Percentiles rank a stretch among this genome's conserved stretches.
phyloP scores from a whole-genome alignment of 1,284 basidiomycete species.

The Phaffia rhodozyma region DNA sequence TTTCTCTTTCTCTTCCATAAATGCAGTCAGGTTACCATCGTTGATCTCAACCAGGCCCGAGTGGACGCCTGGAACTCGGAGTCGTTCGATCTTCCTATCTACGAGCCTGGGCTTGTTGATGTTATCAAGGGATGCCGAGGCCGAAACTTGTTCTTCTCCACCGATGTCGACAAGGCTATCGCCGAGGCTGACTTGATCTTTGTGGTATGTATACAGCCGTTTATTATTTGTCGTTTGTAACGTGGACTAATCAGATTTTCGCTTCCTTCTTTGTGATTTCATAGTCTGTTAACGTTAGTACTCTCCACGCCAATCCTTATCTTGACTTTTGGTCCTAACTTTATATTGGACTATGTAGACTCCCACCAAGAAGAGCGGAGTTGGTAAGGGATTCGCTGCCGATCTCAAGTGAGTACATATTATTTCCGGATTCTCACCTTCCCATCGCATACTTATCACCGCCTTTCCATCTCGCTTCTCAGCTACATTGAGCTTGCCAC shows the following conservation, averaged over 20 bases:
- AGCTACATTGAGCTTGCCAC: conserved; percentile 96
- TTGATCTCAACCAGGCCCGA: conserved; percentile 88
- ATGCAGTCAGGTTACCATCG: conserved; percentile 91
- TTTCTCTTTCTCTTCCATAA: conserved; percentile 36
- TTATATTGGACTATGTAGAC: conserved; percentile 62
- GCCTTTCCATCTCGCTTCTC: conserved; percentile 22
- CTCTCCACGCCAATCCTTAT: background rate
- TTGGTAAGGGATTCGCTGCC: conserved; percentile 93
- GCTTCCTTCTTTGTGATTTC: background rate
- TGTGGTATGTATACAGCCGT: conserved; percentile 34
- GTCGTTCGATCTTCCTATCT: conserved; percentile 48
- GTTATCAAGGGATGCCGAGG: conserved; percentile 81
- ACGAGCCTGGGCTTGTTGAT: conserved; percentile 92
- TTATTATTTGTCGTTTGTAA: no score
- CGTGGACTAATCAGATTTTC: background rate
- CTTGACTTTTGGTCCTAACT: no score
- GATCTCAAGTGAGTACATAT: conserved; percentile 69
- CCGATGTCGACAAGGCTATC: conserved; percentile 86
- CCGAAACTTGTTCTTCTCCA: conserved; percentile 93
- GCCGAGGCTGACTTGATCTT: conserved; percentile 83
- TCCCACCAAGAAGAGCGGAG: conserved; percentile 78
- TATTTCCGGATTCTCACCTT: background rate
- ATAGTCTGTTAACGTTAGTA: conserved; percentile 17
- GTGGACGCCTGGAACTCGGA: conserved; percentile 87
- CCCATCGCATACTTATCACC: conserved; percentile 18